Conservation (phyloP, 495 filamentous ascomycete species). For the Penicilliopsis zonata region DNA sequence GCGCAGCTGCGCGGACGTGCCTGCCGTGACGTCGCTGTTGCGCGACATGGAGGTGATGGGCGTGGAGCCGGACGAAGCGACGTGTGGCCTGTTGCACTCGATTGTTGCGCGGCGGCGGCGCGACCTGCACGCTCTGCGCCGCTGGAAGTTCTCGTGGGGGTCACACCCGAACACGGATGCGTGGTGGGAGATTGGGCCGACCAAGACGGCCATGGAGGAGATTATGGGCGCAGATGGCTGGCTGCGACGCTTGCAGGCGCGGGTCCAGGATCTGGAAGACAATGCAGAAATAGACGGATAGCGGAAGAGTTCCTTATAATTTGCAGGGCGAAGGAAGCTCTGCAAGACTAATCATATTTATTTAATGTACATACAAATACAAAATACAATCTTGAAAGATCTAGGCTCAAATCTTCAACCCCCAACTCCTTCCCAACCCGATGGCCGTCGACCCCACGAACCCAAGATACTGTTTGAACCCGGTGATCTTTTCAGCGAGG, state of each 20-base stretch:
- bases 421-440: slow-evolving; percentile 32
- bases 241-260: slow-evolving; percentile 13
- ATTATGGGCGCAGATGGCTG: slow-evolving; percentile 18
- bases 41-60: slow-evolving; percentile 68
- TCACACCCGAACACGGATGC: slow-evolving; percentile 4
- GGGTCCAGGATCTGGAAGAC: slow-evolving; percentile 1
- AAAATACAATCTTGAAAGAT: too few species aligned
- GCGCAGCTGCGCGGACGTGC: slow-evolving; percentile 47
- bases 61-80: slow-evolving; percentile 47
- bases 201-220: slow-evolving; percentile 18
- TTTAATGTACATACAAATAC: too few species aligned
- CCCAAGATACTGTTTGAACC: slow-evolving; percentile 58
- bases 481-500: slow-evolving; percentile 45
- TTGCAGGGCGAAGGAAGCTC: too few species aligned
- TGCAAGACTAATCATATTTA: too few species aligned
- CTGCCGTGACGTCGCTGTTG: slow-evolving; percentile 47
- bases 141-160: background rate
- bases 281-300: too few species aligned
- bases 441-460: slow-evolving; percentile 53
- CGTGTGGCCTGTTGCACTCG: slow-evolving; percentile 33
- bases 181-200: slow-evolving; percentile 31
- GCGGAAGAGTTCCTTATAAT: too few species aligned
- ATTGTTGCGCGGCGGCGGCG: slow-evolving; percentile 14
- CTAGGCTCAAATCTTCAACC: slow-evolving; percentile 37
- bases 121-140: slow-evolving; percentile 8